phyloP scores from a whole-genome alignment of 2,329 filamentous ascomycete genomes.

The Aspergillus novoparasiticus region DNA sequence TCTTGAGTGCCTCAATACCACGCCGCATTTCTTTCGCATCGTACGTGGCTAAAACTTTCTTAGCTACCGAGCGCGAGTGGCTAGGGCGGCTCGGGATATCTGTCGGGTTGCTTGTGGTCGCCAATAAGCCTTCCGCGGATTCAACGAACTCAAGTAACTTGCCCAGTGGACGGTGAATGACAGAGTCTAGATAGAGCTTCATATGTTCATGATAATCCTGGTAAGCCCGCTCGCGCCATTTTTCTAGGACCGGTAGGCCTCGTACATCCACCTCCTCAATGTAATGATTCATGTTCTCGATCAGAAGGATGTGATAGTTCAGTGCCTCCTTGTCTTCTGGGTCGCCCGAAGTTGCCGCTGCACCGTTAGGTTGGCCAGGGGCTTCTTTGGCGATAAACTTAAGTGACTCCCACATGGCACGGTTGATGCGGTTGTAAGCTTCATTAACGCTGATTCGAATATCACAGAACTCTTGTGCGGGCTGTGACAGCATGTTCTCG shows the following conservation, averaged over 20 bases:
- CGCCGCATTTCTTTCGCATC: constrained; percentile 84
- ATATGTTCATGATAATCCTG: constrained; percentile 85
- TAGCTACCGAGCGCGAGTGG: constrained; percentile 79
- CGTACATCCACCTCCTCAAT: constrained; percentile 83
- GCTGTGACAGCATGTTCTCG: constrained; percentile 74
- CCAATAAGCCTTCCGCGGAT: constrained; percentile 74
- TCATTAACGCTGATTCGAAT: constrained; percentile 79
- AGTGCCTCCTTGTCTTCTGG: constrained; percentile 93
- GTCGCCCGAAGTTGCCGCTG: constrained; percentile 57
- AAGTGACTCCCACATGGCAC: constrained; percentile 94
- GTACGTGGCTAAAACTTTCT: constrained; percentile 79
- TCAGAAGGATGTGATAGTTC: constrained; percentile 95
- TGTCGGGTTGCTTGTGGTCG: constrained; percentile 57
- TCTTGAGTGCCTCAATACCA: constrained; percentile 85
- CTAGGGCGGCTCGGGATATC: constrained; percentile 76
- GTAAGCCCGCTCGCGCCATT: constrained; percentile 78
- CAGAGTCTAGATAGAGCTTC: constrained; percentile 80
- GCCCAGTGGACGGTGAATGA: constrained; percentile 85
- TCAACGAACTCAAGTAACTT: constrained; percentile 91
- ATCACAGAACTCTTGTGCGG: constrained; percentile 59
- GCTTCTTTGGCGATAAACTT: constrained; percentile 85
- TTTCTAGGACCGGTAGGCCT: constrained; percentile 73
- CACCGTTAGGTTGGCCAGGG: constrained; percentile 57
- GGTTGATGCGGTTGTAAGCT: constrained; percentile 85
- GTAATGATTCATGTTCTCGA: constrained; percentile 99